A percentile compares a stretch with the other conserved stretches of the same genome.
Evolutionary conservation across 805 yeast genomes (phyloP).

Genomic region (Yarrowia osloensis): DNA sequence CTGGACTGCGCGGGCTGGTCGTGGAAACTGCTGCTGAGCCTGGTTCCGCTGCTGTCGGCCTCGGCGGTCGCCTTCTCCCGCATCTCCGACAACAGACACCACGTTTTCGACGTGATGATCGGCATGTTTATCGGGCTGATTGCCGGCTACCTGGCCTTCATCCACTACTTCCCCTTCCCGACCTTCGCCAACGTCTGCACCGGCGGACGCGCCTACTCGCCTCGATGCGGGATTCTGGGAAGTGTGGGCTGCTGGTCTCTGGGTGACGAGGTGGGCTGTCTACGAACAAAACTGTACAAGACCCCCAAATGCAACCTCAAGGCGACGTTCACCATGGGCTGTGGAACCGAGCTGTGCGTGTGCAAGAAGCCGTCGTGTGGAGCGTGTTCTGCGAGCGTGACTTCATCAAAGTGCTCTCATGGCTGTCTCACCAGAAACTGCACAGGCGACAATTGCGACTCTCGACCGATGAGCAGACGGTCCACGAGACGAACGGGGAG

Average conservation of each 20-base stretch:
- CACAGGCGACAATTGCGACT: not conserved
- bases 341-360: not conserved
- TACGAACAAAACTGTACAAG: not conserved
- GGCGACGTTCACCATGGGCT: not conserved
- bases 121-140: constrained; percentile 7
- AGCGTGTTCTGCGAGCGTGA: not conserved
- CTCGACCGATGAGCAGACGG: not conserved
- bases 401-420: not conserved
- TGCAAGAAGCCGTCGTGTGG: not conserved
- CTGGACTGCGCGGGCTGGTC: not conserved
- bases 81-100: constrained; percentile 7
- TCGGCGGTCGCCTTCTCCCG: not conserved
- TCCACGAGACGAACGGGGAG: not conserved
- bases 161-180: constrained; percentile 12
- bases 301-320: not conserved
- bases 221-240: constrained; percentile 5
- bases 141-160: constrained; percentile 1
- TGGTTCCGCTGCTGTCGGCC: not conserved
- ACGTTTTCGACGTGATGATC: not conserved
- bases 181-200: not conserved
- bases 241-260: not conserved
- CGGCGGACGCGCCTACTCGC: constrained; percentile 2
- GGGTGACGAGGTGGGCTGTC: constrained; percentile 2
- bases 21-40: not conserved
- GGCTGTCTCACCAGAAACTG: not conserved